Conservation (phyloP, 2,329 filamentous ascomycete species). For the Alternaria alternata region DNA sequence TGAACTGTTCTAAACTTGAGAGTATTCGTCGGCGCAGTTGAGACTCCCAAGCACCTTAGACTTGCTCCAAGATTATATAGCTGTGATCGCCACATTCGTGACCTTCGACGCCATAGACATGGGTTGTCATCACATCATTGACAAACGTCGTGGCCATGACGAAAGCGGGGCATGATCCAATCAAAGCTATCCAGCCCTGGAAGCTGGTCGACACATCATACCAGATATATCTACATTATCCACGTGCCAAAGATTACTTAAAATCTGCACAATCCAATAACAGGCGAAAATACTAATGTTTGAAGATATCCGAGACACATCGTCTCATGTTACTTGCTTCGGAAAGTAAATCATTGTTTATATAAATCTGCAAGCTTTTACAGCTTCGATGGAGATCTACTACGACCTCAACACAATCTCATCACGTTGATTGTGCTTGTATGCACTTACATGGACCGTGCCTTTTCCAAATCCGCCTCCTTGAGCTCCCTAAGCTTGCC, state of each 20-base stretch:
- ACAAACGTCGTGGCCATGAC: conserved; percentile 19
- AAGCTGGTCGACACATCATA: background rate
- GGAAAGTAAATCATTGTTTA: background rate
- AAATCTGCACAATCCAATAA: background rate
- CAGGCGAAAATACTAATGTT: background rate
- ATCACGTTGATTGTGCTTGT: background rate
- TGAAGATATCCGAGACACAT: background rate
- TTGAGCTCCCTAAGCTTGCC: conserved; percentile 58
- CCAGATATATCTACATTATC: background rate
- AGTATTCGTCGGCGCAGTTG: background rate
- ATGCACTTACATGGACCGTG: conserved; percentile 28
- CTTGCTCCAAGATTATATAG: background rate
- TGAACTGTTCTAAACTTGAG: background rate
- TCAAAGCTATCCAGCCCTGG: conserved; percentile 15
- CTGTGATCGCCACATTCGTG: background rate
- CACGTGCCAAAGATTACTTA: background rate
- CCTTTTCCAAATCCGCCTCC: conserved; percentile 57
- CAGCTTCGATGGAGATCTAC: conserved; percentile 10
- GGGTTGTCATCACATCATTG: conserved; percentile 19
- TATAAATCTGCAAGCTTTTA: conserved; percentile 1
- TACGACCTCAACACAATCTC: background rate
- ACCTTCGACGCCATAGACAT: background rate
- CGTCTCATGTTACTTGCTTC: background rate
- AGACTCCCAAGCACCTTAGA: background rate
- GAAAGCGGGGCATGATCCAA: conserved; percentile 25